Evolutionary conservation across 164 flowering plant genomes (phyloP).

Genomic region (Kalanchoe fedtschenkoi): DNA sequence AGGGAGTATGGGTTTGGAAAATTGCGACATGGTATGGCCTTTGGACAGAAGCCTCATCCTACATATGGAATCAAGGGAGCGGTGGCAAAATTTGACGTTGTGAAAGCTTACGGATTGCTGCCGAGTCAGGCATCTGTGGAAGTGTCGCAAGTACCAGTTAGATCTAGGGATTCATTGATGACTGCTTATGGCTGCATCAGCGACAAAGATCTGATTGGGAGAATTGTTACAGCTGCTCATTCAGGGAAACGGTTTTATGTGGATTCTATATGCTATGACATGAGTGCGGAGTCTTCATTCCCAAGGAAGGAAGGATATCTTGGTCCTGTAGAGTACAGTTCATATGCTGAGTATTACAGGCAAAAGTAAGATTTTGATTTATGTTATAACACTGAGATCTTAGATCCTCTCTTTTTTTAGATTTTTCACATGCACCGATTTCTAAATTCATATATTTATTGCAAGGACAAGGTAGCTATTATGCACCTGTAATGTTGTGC

Average conservation of each 20-base stretch:
- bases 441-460: slow-evolving; percentile 10
- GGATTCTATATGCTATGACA: slow-evolving; percentile 76
- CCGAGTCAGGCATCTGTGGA: slow-evolving; percentile 36
- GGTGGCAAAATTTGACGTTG: slow-evolving; percentile 89
- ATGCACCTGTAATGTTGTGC: slow-evolving; percentile 44
- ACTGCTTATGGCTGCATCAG: slow-evolving; percentile 63
- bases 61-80: slow-evolving; percentile 98
- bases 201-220: slow-evolving; percentile 64
- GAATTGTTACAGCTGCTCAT: slow-evolving; percentile 95
- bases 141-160: slow-evolving; percentile 18
- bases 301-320: slow-evolving; percentile 99
- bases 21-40: slow-evolving; percentile 81
- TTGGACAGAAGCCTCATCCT: slow-evolving; percentile 85
- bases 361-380: slow-evolving; percentile 58
- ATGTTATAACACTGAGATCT: neutral
- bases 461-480: slow-evolving; percentile 27
- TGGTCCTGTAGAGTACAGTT: slow-evolving; percentile 93
- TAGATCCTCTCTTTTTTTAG: neutral
- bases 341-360: slow-evolving; percentile 90
- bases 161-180: slow-evolving; percentile 34
- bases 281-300: slow-evolving; percentile 89
- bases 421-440: neutral
- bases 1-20: slow-evolving; percentile 98
- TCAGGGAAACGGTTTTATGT: slow-evolving; percentile 98
- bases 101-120: slow-evolving; percentile 82